Percentiles rank a stretch among this genome's conserved stretches.
phyloP scores from a whole-genome alignment of 768 basidiomycete species.

The Epithele typhae region DNA sequence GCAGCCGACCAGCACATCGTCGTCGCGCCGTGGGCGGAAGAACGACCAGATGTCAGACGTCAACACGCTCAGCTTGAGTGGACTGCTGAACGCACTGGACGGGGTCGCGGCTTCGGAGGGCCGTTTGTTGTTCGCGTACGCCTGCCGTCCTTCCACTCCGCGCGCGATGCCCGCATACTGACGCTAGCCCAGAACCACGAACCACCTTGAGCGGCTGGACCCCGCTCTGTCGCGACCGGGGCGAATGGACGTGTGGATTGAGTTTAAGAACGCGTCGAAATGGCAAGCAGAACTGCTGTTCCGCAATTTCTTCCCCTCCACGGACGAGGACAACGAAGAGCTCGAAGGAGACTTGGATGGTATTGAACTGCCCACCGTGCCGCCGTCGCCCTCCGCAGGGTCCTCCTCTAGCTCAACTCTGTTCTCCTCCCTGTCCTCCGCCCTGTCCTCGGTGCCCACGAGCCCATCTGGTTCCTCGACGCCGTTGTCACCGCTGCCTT shows the following conservation, averaged over 20 bases:
- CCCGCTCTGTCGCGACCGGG: constrained; percentile 90
- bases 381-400: constrained; percentile 30
- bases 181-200: constrained; percentile 58
- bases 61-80: constrained; percentile 78
- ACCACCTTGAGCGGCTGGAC: constrained; percentile 87
- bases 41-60: constrained; percentile 66
- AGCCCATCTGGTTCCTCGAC: constrained; percentile 31
- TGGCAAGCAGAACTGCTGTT: constrained; percentile 85
- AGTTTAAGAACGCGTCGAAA: constrained; percentile 82
- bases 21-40: constrained; percentile 37
- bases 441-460: constrained; percentile 37
- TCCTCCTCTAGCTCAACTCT: constrained; percentile 45
- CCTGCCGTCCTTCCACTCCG: constrained; percentile 15
- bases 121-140: constrained; percentile 84
- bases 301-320: constrained; percentile 86
- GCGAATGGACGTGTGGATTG: constrained; percentile 89
- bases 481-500: constrained; percentile 22
- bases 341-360: constrained; percentile 42
- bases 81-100: constrained; percentile 80
- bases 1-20: constrained; percentile 28
- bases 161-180: constrained; percentile 4
- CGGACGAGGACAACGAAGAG: constrained; percentile 43
- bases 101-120: constrained; percentile 87
- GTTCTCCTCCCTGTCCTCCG: constrained; percentile 44
- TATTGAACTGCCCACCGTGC: constrained; percentile 37